Conservation (phyloP, 1,284 basidiomycete species). For the Pyrrhoderma lamaoense region DNA sequence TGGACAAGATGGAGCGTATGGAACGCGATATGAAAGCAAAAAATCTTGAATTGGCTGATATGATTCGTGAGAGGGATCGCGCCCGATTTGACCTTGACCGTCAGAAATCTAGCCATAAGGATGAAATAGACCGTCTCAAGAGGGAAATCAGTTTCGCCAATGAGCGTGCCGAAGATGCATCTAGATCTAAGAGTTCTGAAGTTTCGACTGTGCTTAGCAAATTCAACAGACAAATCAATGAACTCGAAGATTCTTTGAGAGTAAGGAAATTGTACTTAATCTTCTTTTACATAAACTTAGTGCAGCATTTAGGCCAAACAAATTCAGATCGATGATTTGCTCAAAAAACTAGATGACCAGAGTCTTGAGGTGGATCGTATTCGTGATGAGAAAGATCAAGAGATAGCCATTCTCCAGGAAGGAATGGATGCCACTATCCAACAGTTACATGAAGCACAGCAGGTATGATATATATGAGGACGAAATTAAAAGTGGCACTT, state of each 20-base stretch:
- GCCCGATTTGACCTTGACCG: slow-evolving; percentile 97
- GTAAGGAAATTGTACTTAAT: slow-evolving; percentile 38
- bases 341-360: slow-evolving; percentile 72
- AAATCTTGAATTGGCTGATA: slow-evolving; percentile 97
- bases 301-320: slow-evolving; percentile 66
- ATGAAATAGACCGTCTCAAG: slow-evolving; percentile 89
- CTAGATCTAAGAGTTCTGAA: slow-evolving; percentile 88
- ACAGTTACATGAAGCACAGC: slow-evolving; percentile 81
- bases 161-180: slow-evolving; percentile 92
- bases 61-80: slow-evolving; percentile 96
- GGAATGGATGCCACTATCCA: slow-evolving; percentile 93
- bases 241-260: slow-evolving; percentile 89
- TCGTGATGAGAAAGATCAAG: slow-evolving; percentile 94
- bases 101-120: slow-evolving; percentile 90
- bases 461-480: slow-evolving; percentile 40
- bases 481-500: slow-evolving; percentile 6
- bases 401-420: slow-evolving; percentile 93
- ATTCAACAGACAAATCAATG: slow-evolving; percentile 93
- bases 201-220: slow-evolving; percentile 84
- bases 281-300: slow-evolving; percentile 1
- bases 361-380: slow-evolving; percentile 71
- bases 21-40: slow-evolving; percentile 97
- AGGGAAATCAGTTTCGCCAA: slow-evolving; percentile 96
- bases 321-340: slow-evolving; percentile 88
- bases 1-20: slow-evolving; percentile 99